These are phyloP conservation scores for Roridomyces roridus DNA, from an alignment of 768 basidiomycete genomes.

Conservation along the genomic window DNA sequence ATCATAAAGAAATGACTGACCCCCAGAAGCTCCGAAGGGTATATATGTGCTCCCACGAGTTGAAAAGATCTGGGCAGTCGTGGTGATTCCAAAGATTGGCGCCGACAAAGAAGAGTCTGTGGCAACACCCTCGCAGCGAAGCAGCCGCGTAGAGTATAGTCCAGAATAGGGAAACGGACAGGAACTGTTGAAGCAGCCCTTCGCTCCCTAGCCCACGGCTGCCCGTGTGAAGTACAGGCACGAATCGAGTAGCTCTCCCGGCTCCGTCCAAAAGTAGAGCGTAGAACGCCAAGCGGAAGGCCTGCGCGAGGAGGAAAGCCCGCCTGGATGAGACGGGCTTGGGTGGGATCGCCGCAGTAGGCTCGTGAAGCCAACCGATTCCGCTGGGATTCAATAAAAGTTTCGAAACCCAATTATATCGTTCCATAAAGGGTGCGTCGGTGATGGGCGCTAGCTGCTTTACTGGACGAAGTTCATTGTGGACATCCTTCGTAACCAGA, in stretches of 20 bases:
- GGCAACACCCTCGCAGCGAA: conserved; percentile 3
- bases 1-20: conserved; percentile 26
- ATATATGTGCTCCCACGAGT: conserved; percentile 34
- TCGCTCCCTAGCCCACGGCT: conserved; percentile 21
- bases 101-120: conserved; percentile 8
- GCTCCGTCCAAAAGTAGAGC: conserved; percentile 22
- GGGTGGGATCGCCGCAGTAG: conserved; percentile 26
- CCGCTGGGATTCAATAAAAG: conserved; percentile 40
- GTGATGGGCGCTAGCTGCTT: neutral
- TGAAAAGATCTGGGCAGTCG: conserved; percentile 39
- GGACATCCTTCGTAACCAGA: conserved; percentile 32
- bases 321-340: conserved; percentile 25
- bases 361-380: conserved; percentile 42
- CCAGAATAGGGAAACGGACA: conserved; percentile 30
- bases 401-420: conserved; percentile 37
- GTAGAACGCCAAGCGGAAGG: conserved; percentile 16
- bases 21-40: conserved; percentile 42
- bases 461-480: conserved; percentile 28
- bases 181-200: conserved; percentile 18
- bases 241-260: conserved; percentile 13
- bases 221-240: conserved; percentile 18
- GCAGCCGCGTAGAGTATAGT: conserved; percentile 18
- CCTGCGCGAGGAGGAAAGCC: conserved; percentile 30
- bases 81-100: conserved; percentile 27
- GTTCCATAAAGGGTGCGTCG: conserved; percentile 20